phyloP scores from a whole-genome alignment of 1,139 yeast genomes.

The Candida sp. region DNA sequence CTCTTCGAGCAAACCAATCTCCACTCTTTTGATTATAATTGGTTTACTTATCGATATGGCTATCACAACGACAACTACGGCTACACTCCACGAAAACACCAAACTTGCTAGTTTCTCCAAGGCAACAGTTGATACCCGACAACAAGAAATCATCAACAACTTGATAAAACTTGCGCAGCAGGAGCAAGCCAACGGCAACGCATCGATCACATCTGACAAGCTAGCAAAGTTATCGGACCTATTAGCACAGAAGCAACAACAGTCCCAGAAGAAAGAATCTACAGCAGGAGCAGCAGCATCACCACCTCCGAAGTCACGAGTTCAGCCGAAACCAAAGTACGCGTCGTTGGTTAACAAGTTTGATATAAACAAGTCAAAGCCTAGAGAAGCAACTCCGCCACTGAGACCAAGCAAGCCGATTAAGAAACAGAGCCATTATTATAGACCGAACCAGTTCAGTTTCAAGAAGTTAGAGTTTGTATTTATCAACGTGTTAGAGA shows the following conservation, averaged over 20 bases:
- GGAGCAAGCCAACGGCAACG: slow-evolving; percentile 38
- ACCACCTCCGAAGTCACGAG: slow-evolving; percentile 18
- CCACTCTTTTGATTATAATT: slow-evolving; percentile 6
- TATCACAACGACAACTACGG: slow-evolving; percentile 9
- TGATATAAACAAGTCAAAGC: slow-evolving; percentile 13
- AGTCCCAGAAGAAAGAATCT: background rate
- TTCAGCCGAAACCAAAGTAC: slow-evolving; percentile 23
- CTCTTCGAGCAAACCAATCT: background rate
- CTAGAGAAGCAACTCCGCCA: background rate
- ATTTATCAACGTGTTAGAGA: slow-evolving; percentile 37
- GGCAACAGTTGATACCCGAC: slow-evolving; percentile 12
- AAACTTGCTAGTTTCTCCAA: slow-evolving; percentile 1
- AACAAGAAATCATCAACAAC: slow-evolving; percentile 29
- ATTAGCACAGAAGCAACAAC: slow-evolving; percentile 17
- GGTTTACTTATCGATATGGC: slow-evolving; percentile 3
- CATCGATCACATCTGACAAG: slow-evolving; percentile 36
- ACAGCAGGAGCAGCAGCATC: background rate
- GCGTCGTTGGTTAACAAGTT: slow-evolving; percentile 32
- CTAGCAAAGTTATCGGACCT: slow-evolving; percentile 29
- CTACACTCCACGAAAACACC: slow-evolving; percentile 3
- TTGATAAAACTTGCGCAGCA: slow-evolving; percentile 33
- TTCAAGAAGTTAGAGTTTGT: slow-evolving; percentile 35
- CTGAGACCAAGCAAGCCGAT: slow-evolving; percentile 5
- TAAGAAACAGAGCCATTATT: slow-evolving; percentile 9
- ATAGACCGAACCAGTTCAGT: slow-evolving; percentile 18